Base-by-base conservation (phyloP, 208 protist species). In the Leishmania lainsoni region DNA sequence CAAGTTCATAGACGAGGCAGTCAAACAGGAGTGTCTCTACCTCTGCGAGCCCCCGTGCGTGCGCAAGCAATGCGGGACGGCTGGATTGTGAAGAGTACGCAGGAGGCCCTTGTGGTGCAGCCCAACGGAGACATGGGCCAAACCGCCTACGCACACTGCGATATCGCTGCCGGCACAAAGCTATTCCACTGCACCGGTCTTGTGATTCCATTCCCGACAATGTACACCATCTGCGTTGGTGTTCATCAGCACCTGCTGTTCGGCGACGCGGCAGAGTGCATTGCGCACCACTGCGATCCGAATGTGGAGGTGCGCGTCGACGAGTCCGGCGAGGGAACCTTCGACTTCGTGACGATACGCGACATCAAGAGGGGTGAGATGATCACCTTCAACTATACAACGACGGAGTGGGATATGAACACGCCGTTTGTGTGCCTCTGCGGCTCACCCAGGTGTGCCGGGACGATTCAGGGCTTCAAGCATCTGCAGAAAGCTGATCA, bases 401-500 rank as follows among this genome's bases (percentile, higher is more conserved):
- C 94, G 49, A 97, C 94, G 17, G 94, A 97, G 83, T 97, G 91
- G 91, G 83, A 87, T 54, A 97, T 97, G 94, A 93, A 94, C 85
- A 84, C 90, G 39, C 89, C 92, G 1, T 97, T 97, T 89, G 84
- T 86, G 76, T 97, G 94, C 75, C 90, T 96, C 56, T 97, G 94
- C 76, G 93, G 91, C 49, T 95, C 92, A 1, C 51, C 78, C 52
- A 74, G 84, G 66, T 97, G 93, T 61, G 86, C 87, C 2, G 86
- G 87, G 8, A 91, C 78, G 5, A 90, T 95, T 69, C 85, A 89
- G 49, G 93, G 93, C 42, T 95, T 97, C 87, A 89, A 89, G 78
- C 75, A 92, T 80, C 79, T 97, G 6, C 88, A 75, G 69, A 81
- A 92, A 48, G 79, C 73, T 2, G 88, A 95, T 51, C 89, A 92